Base-by-base conservation (phyloP, 495 filamentous ascomycete genomes). In the Annulohypoxylon stygium region DNA sequence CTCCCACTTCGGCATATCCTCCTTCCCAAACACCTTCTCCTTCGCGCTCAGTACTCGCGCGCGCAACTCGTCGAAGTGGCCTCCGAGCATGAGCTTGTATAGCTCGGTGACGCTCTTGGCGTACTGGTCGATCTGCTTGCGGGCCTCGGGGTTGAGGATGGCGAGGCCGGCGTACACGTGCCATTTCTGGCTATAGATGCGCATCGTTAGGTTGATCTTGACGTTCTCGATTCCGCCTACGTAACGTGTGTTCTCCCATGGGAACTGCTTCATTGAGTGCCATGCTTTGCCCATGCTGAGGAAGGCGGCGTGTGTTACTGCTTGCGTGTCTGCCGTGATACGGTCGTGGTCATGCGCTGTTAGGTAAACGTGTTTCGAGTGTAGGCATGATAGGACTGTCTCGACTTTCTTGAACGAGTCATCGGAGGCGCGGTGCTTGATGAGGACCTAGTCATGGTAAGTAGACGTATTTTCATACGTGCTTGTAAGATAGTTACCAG, bases 181-280 rank as follows among this genome's bases (percentile, higher is more conserved):
- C 96, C 96, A 99, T 81, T 98, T 98, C 80, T 97, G 97, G 66
- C 92, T 90, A 83, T 98, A 99, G 80, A 99, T 99, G 74, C 96
- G 93, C 69, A 99, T 82, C 43, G 93, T 98, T 69, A 98, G 89
- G 81, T 99, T 99, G 82, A 98, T 98, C 84, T 99, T 99, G 78
- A 98, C 93, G 81, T 99, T 99, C 83, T 99, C 96, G 78, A 99
- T 97, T 25, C 97, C 96, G 59, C 96, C 95, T 3, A 97, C 87
- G 84, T 97, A 99, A 66, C 95, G 93, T 6, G 89, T 88, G 51
- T 93, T 89, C 73, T 99, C 96, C 96, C 96, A 99, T 1, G 96
- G 96, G 75, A 97, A 98, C 75, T 98, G 93, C 34, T 90, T 84
- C 79, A 93, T 97, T 23, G 94, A 93, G 72, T 91, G 90, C 96